Conservation (phyloP, 2,329 filamentous ascomycete species). For the Orbilia blumenaviensis region DNA sequence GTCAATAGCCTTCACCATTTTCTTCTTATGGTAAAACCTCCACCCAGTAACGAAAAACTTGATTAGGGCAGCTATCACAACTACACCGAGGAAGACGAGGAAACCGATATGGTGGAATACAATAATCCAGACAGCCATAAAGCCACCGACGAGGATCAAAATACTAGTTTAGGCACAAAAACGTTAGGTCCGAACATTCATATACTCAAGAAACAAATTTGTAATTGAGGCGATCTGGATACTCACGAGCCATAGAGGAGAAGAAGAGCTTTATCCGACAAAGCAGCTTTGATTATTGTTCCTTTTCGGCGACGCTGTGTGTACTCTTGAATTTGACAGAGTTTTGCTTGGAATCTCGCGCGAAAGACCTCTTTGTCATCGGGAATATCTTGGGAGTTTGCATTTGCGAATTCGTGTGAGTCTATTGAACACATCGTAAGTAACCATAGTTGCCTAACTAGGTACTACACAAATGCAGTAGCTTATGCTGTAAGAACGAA, state of each 20-base stretch:
- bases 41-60: background rate
- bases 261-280: background rate
- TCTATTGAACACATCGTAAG: background rate
- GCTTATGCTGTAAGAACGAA: no score
- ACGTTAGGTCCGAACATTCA: no score
- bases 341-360: background rate
- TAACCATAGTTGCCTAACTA: background rate
- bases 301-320: background rate
- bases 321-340: conserved; percentile 19
- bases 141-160: background rate
- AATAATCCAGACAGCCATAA: background rate
- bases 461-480: no score
- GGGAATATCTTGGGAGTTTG: background rate
- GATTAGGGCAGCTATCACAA: conserved; percentile 1
- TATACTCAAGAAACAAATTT: no score
- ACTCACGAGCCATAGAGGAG: conserved; percentile 11
- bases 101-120: background rate
- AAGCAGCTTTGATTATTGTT: background rate
- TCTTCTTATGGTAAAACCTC: background rate
- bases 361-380: conserved; percentile 19
- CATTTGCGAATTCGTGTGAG: background rate
- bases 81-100: background rate
- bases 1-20: conserved; percentile 1
- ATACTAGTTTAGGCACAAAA: background rate
- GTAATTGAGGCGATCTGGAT: background rate